A percentile compares a stretch with the other conserved stretches of the same genome.
Evolutionary conservation across 1,284 basidiomycete genomes (phyloP).

Genomic region (Trichosporon sp.): DNA sequence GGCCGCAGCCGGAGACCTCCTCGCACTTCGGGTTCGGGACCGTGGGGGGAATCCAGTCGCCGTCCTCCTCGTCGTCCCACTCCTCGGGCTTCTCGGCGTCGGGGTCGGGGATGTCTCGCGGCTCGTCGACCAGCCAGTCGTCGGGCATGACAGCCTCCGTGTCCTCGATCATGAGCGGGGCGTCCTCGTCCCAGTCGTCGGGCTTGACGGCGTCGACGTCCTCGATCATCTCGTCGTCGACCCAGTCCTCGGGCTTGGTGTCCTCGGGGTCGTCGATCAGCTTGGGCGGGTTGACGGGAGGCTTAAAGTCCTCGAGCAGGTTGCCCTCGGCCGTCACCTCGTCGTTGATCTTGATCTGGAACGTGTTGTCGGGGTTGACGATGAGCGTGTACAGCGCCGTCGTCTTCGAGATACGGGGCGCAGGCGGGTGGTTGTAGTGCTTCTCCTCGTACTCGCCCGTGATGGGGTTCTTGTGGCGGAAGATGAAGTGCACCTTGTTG

Average conservation of each 20-base stretch:
- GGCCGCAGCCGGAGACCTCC: slow-evolving; percentile 86
- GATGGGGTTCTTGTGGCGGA: slow-evolving; percentile 89
- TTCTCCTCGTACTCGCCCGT: slow-evolving; percentile 95
- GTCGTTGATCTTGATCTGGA: slow-evolving; percentile 87
- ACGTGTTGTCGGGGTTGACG: slow-evolving; percentile 90
- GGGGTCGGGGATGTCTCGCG: slow-evolving; percentile 76
- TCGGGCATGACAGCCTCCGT: slow-evolving; percentile 82
- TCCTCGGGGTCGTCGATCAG: slow-evolving; percentile 91
- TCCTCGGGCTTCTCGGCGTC: slow-evolving; percentile 96
- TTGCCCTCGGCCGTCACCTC: slow-evolving; percentile 71
- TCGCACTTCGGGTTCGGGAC: slow-evolving; percentile 85
- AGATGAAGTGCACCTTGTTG: slow-evolving; percentile 83
- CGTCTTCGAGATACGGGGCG: slow-evolving; percentile 77
- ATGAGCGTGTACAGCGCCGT: slow-evolving; percentile 90
- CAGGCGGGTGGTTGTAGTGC: slow-evolving; percentile 77
- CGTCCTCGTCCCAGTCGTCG: slow-evolving; percentile 92
- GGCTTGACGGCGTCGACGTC: slow-evolving; percentile 87
- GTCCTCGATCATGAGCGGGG: slow-evolving; percentile 83
- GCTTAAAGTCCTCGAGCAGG: slow-evolving; percentile 90
- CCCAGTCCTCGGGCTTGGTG: slow-evolving; percentile 87
- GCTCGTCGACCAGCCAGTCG: slow-evolving; percentile 92
- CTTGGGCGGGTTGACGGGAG: slow-evolving; percentile 85
- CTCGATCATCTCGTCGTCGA: slow-evolving; percentile 76
- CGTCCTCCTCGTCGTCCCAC: slow-evolving; percentile 98
- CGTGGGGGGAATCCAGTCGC: slow-evolving; percentile 91